Conservation (phyloP, 1,284 basidiomycete species). For the Apiotrichum domesticum region DNA sequence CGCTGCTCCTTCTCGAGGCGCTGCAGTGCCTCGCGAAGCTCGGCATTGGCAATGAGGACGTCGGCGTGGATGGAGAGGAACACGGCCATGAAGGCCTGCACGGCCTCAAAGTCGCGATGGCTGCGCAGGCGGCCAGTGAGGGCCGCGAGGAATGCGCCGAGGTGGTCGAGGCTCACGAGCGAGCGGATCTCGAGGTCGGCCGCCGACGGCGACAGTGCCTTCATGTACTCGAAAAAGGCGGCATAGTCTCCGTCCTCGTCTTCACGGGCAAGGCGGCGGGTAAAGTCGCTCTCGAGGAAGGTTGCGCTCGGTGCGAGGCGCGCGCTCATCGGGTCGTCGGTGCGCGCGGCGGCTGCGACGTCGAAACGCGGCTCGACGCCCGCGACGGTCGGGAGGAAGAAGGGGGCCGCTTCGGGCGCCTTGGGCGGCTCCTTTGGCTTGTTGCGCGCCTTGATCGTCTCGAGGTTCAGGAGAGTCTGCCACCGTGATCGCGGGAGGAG, state of each 20-base stretch:
- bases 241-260: constrained; percentile 67
- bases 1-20: constrained; percentile 59
- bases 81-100: constrained; percentile 80
- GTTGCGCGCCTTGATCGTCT: constrained; percentile 93
- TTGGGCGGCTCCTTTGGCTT: constrained; percentile 95
- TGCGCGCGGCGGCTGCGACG: constrained; percentile 45
- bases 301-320: constrained; percentile 55
- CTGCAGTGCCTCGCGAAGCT: constrained; percentile 57
- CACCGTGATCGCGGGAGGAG: constrained; percentile 86
- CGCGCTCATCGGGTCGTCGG: constrained; percentile 52
- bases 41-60: constrained; percentile 60
- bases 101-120: constrained; percentile 88
- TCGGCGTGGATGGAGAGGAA: constrained; percentile 83
- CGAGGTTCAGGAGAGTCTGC: constrained; percentile 93
- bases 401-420: constrained; percentile 89
- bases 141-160: constrained; percentile 67
- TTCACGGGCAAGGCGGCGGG: constrained; percentile 59
- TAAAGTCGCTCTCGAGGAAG: constrained; percentile 66
- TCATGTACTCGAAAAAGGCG: constrained; percentile 75
- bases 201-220: constrained; percentile 81
- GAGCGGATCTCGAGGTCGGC: constrained; percentile 86
- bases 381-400: constrained; percentile 88
- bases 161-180: constrained; percentile 57
- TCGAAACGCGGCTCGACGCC: constrained; percentile 77
- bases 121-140: constrained; percentile 66